A percentile compares a stretch with the other conserved stretches of the same genome.
These are phyloP conservation scores for Kluyveromyces dobzhanskii DNA, from an alignment of 805 yeast species.

Conservation along the genomic window DNA sequence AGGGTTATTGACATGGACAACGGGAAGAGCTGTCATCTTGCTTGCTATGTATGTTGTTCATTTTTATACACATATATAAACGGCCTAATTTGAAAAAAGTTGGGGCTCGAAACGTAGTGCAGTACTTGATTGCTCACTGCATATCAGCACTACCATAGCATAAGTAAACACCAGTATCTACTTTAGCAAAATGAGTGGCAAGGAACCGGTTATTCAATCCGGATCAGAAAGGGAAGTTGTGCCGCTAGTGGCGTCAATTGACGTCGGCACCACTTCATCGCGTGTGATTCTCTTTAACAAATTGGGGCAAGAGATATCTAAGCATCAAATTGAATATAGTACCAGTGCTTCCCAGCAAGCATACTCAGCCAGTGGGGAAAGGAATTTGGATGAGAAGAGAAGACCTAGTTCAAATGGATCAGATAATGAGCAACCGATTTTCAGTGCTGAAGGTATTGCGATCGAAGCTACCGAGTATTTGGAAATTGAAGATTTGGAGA, in stretches of 20 bases:
- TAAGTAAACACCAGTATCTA: no score
- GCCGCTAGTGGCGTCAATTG: slow-evolving; percentile 61
- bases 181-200: no score
- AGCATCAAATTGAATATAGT: slow-evolving; percentile 83
- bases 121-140: no score
- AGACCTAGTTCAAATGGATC: slow-evolving; percentile 1
- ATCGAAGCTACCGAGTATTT: slow-evolving; percentile 50
- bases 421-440: slow-evolving; percentile 37
- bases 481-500: slow-evolving; percentile 51
- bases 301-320: slow-evolving; percentile 70
- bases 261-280: slow-evolving; percentile 88
- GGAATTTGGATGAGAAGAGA: slow-evolving; percentile 31
- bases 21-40: no score
- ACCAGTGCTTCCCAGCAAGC: slow-evolving; percentile 56
- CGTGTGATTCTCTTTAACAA: slow-evolving; percentile 74
- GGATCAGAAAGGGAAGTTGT: slow-evolving; percentile 5
- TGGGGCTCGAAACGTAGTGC: no score
- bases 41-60: no score
- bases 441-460: slow-evolving; percentile 68
- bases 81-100: no score
- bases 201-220: no score
- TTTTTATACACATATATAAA: no score
- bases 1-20: no score
- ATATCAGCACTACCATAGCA: no score
- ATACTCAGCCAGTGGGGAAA: slow-evolving; percentile 37